Conservation (phyloP, 208 protist genomes). For the Acanthamoeba triangularis region DNA sequence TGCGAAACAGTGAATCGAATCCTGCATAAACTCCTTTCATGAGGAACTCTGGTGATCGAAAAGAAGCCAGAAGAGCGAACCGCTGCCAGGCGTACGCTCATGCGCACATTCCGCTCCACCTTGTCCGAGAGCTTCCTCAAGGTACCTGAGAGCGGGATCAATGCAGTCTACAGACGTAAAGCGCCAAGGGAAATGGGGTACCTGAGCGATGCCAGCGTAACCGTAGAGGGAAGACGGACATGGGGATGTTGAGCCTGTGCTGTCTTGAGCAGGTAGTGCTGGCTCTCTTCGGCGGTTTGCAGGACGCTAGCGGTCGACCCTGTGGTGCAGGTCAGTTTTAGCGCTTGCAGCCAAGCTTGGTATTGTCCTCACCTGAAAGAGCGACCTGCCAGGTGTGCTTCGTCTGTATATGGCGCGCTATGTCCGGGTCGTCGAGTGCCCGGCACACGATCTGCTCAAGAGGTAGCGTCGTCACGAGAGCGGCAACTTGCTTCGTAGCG, state of each 20-base stretch:
- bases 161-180: too few species aligned
- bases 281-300: neutral
- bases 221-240: neutral
- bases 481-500: neutral
- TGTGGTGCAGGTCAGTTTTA: neutral
- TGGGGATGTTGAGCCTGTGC: neutral
- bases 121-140: too few species aligned
- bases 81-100: too few species aligned
- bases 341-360: neutral
- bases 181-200: neutral
- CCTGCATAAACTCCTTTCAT: neutral
- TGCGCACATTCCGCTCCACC: neutral
- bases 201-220: neutral
- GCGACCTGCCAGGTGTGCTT: neutral
- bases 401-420: neutral
- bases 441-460: constrained; percentile 42
- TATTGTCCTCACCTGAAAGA: neutral
- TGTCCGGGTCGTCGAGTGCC: neutral
- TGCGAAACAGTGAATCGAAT: neutral
- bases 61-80: neutral
- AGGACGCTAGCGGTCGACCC: neutral
- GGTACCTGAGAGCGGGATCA: too few species aligned
- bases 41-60: neutral
- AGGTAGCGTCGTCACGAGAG: neutral
- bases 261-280: neutral